These are phyloP conservation scores for Aspergillus coremiiformis DNA, from an alignment of 495 filamentous ascomycete species.

Conservation along the genomic window DNA sequence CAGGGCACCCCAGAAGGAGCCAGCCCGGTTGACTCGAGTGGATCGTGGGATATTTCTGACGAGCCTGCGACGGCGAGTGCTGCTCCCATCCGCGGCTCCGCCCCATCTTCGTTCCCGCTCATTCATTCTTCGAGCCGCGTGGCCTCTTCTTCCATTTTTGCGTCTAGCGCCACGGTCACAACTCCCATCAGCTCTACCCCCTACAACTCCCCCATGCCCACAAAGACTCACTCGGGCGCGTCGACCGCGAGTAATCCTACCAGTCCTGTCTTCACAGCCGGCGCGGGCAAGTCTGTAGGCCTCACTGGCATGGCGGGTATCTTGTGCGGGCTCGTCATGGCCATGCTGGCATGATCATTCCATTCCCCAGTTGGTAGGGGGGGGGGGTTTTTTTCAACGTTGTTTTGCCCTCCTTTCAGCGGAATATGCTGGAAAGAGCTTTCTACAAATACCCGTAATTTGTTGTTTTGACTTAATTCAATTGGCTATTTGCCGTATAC, in stretches of 20 bases:
- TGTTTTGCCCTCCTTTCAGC: background rate
- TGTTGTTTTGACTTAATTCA: background rate
- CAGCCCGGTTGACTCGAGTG: background rate
- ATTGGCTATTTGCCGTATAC: background rate
- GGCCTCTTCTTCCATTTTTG: constrained; percentile 3
- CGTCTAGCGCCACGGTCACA: constrained; percentile 9
- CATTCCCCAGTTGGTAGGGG: background rate
- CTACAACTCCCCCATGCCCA: background rate
- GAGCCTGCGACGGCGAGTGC: background rate
- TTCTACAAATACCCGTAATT: constrained; percentile 1
- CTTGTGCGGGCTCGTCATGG: constrained; percentile 13
- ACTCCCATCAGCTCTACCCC: background rate
- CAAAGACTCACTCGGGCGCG: background rate
- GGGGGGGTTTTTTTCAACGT: background rate
- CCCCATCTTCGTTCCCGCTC: background rate
- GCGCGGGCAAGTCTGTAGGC: constrained; percentile 16
- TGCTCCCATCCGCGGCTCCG: background rate
- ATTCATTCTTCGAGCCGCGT: background rate
- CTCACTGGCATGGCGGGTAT: constrained; percentile 14
- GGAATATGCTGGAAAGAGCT: constrained; percentile 2
- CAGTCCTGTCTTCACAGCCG: constrained; percentile 25
- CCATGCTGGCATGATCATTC: constrained; percentile 13
- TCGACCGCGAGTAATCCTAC: constrained; percentile 12
- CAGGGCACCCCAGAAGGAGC: background rate
- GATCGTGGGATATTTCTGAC: background rate